phyloP scores from a whole-genome alignment of 192 early-diverging fungal genomes.

The Linnemannia exigua region DNA sequence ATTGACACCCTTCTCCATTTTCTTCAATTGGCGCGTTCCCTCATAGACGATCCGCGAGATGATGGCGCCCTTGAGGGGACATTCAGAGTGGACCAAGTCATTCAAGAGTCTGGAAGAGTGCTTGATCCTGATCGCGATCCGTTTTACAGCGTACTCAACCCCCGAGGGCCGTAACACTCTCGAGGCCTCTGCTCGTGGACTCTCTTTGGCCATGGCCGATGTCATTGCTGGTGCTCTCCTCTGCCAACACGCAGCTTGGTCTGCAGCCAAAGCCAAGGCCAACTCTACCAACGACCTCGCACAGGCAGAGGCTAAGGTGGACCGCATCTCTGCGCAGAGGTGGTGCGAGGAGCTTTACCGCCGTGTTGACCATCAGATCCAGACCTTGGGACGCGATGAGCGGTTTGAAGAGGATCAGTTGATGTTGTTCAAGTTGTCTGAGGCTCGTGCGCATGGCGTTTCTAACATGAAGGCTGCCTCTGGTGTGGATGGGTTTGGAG shows the following conservation, averaged over 20 bases:
- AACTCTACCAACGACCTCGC: conserved; percentile 11
- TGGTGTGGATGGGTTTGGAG: conserved; percentile 12
- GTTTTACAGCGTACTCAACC: conserved; percentile 46
- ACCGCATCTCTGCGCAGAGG: conserved; percentile 45
- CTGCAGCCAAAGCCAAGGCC: conserved; percentile 34
- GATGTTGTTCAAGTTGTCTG: conserved; percentile 45
- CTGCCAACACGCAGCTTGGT: conserved; percentile 66
- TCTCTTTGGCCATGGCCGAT: conserved; percentile 65
- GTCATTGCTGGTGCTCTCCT: conserved; percentile 63
- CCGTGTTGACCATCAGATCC: conserved; percentile 49
- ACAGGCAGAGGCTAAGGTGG: conserved; percentile 25
- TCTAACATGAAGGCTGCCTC: not conserved
- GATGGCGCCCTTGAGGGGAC: conserved; percentile 31
- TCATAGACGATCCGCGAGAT: conserved; percentile 46
- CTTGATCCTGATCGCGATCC: conserved; percentile 48
- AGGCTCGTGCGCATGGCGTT: conserved; percentile 20
- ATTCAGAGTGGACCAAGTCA: conserved; percentile 21
- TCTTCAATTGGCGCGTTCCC: not conserved
- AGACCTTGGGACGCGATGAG: conserved; percentile 35
- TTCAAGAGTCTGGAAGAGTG: conserved; percentile 30
- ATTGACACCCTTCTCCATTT: not conserved
- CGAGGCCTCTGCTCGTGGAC: conserved; percentile 62
- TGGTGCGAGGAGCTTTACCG: conserved; percentile 50
- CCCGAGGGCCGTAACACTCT: conserved; percentile 33
- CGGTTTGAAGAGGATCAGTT: conserved; percentile 41